phyloP scores from a whole-genome alignment of 169 alveolate species.

The Plasmodium coatneyi region DNA sequence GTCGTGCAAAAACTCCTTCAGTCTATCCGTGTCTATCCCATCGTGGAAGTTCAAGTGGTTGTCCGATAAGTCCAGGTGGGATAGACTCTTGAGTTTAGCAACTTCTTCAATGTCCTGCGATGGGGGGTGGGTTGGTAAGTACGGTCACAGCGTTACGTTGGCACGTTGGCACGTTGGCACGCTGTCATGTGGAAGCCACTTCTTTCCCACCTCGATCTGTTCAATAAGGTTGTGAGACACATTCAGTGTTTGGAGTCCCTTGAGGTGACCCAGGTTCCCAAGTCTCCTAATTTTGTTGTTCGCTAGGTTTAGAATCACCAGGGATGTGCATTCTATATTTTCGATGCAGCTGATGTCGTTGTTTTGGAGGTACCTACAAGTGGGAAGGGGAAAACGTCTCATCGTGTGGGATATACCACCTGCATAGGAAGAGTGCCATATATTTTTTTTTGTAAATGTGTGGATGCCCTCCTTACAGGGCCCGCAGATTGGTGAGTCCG shows the following conservation, averaged over 20 bases:
- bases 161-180: background rate
- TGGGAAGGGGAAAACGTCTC: background rate
- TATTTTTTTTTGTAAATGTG: background rate
- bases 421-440: background rate
- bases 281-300: slow-evolving; percentile 89
- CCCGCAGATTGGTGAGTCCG: slow-evolving; percentile 85
- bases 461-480: slow-evolving; percentile 79
- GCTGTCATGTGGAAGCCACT: background rate
- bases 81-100: slow-evolving; percentile 7
- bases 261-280: slow-evolving; percentile 65
- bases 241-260: slow-evolving; percentile 40
- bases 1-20: background rate
- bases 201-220: slow-evolving; percentile 12
- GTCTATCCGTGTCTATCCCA: background rate
- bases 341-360: slow-evolving; percentile 90
- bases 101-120: slow-evolving; percentile 35
- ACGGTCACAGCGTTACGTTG: too few relatives aligned
- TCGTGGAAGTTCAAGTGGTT: slow-evolving; percentile 12
- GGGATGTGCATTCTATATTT: slow-evolving; percentile 87
- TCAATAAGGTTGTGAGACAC: slow-evolving; percentile 45
- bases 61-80: slow-evolving; percentile 42
- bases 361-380: slow-evolving; percentile 86
- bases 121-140: background rate
- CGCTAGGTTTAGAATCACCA: slow-evolving; percentile 89
- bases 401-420: background rate